These are phyloP conservation scores for Durio zibethinus DNA, from an alignment of 345 rosid genomes.

Conservation along the genomic window DNA sequence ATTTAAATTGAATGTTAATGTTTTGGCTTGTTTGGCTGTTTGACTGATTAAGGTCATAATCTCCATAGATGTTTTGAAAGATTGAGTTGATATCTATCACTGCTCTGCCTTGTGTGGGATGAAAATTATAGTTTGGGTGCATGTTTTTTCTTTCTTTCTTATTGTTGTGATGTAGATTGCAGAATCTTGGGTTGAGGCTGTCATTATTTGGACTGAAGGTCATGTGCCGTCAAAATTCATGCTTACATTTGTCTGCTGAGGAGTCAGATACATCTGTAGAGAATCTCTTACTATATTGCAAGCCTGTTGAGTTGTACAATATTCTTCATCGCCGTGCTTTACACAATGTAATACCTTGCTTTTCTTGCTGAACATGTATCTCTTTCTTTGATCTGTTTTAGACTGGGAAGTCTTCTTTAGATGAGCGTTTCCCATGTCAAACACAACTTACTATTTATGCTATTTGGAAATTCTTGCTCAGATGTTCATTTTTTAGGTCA, in stretches of 20 bases:
- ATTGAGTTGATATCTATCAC: not conserved
- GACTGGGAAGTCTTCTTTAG: not conserved
- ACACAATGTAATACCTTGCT: conserved; percentile 41
- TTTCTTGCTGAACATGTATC: conserved; percentile 10
- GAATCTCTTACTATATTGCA: conserved; percentile 67
- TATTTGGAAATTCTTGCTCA: not conserved
- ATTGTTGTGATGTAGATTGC: not conserved
- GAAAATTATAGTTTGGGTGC: not conserved
- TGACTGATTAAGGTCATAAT: not conserved
- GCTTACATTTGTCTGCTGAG: conserved; percentile 54
- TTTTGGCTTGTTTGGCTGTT: not conserved
- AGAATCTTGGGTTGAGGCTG: not conserved
- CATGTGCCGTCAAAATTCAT: conserved; percentile 71
- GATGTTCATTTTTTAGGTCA: not conserved
- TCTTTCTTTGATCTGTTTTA: conserved; percentile 7
- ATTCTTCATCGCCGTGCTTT: conserved; percentile 61
- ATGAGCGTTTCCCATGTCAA: not conserved
- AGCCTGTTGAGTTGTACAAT: conserved; percentile 80
- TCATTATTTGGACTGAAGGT: conserved; percentile 29
- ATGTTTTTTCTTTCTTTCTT: not conserved
- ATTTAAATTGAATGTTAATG: not conserved
- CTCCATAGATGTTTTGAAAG: not conserved
- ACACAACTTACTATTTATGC: not conserved
- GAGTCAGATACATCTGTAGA: conserved; percentile 65
- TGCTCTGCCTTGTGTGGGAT: not conserved